These are phyloP conservation scores for Tetracentron sinense DNA, from an alignment of 164 flowering plant genomes.

Conservation along the genomic window DNA sequence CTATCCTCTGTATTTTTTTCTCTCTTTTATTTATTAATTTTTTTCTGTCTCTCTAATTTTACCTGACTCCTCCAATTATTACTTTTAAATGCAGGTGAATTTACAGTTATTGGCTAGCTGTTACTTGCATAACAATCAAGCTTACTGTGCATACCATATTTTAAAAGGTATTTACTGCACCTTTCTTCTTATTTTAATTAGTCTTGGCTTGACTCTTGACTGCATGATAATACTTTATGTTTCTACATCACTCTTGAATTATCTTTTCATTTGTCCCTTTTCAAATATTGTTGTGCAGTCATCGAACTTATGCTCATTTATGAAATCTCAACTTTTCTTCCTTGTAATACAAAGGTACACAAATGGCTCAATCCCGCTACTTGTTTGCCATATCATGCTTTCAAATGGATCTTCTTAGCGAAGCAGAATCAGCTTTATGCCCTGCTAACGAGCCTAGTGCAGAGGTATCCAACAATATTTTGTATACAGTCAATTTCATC, in stretches of 20 bases:
- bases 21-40: not conserved
- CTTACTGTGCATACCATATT: conserved; percentile 83
- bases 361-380: conserved; percentile 92
- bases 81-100: conserved; percentile 53
- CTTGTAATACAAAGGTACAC: conserved; percentile 58
- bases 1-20: too few species aligned
- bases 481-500: not conserved
- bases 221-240: too few species aligned
- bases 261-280: not conserved
- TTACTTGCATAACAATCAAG: conserved; percentile 84
- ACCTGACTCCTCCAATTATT: not conserved
- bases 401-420: conserved; percentile 88
- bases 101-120: conserved; percentile 82
- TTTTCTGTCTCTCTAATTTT: not conserved
- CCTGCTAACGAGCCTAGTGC: conserved; percentile 63
- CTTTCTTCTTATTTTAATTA: not conserved
- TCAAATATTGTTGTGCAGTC: not conserved
- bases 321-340: conserved; percentile 14
- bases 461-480: conserved; percentile 47
- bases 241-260: not conserved
- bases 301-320: conserved; percentile 12
- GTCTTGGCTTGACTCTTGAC: not conserved
- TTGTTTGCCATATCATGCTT: conserved; percentile 97
- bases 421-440: conserved; percentile 82
- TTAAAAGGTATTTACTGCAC: conserved; percentile 60